Evolutionary conservation across 306 rosid genomes (phyloP), one percentile per base, ranked within the genome.

Genomic region (Prunus armeniaca): DNA sequence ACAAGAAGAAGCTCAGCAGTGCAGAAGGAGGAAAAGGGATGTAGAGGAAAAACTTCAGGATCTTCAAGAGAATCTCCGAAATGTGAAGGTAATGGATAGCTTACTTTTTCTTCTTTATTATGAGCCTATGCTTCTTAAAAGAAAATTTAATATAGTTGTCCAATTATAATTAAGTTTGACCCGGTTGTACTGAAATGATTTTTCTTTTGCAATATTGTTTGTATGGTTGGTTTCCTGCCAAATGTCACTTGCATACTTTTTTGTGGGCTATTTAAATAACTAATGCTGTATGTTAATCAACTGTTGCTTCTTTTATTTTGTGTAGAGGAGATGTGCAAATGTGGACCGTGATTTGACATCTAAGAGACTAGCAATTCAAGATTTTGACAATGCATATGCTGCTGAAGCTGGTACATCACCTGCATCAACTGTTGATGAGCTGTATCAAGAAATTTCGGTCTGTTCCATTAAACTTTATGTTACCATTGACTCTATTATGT

Each of bases 401-500:
- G 90, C 85, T 19, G 93, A 84, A 76, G 85, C 86, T 73, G 85
- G 32, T 60, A 81, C 86, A 54, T 81, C 90, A 50, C 70, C 84
- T 76, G 81, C 82, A 50, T 87, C 96, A 73, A 86, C 87, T 64
- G 91, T 82, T 77, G 93, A 87, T 66, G 98, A 92, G 82, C 85
- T 90, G 68, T 77, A 72, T 77, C 87, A 78, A 81, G 97, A 90
- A 63, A 87, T 91, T 80, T 84, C 91, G 74, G 98, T 94, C 65
- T 78, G 96, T 84, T 84, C 71, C 68, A 72, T 65, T 25, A 49
- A 46, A 69, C 65, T 72, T 41, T 34, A 64, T 62, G 75, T 47
- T 75, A 67, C 41, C 47, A 14, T 69, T 22, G 41, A 14, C 64
- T 17, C 41, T 67, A 6, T 27, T 57, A 4, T 11, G 7, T 52